A percentile compares a stretch with the other conserved stretches of the same genome.
Conservation (phyloP, 495 filamentous ascomycete genomes). For the Neurospora sp. region DNA sequence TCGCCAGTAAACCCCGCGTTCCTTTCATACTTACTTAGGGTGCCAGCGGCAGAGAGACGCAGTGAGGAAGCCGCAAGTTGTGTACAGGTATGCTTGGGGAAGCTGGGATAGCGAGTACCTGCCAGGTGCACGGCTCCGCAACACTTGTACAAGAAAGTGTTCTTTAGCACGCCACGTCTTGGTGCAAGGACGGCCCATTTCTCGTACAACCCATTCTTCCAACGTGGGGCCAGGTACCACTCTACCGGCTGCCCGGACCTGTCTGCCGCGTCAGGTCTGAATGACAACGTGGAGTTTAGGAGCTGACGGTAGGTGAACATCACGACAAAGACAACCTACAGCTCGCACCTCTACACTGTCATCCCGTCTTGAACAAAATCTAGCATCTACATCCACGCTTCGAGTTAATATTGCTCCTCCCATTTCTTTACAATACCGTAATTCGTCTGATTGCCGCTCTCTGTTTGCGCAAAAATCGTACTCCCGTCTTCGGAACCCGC, state of each 20-base stretch:
- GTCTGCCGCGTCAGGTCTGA: background rate
- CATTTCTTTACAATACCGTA: background rate
- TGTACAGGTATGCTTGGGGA: background rate
- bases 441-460: background rate
- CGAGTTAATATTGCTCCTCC: background rate
- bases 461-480: background rate
- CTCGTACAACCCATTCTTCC: background rate
- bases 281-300: constrained; percentile 28
- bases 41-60: background rate
- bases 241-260: background rate
- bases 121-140: background rate
- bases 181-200: background rate
- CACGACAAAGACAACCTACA: constrained; percentile 1
- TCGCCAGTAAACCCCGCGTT: background rate
- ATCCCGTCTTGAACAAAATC: background rate
- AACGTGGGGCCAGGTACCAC: background rate
- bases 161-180: background rate
- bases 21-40: background rate
- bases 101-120: background rate
- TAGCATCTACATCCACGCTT: background rate
- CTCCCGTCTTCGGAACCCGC: background rate
- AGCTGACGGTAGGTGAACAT: constrained; percentile 2
- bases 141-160: background rate
- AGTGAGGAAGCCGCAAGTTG: background rate
- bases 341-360: background rate